Conservation (phyloP, 495 filamentous ascomycete species). For the Hyaloscypha bicolor region DNA sequence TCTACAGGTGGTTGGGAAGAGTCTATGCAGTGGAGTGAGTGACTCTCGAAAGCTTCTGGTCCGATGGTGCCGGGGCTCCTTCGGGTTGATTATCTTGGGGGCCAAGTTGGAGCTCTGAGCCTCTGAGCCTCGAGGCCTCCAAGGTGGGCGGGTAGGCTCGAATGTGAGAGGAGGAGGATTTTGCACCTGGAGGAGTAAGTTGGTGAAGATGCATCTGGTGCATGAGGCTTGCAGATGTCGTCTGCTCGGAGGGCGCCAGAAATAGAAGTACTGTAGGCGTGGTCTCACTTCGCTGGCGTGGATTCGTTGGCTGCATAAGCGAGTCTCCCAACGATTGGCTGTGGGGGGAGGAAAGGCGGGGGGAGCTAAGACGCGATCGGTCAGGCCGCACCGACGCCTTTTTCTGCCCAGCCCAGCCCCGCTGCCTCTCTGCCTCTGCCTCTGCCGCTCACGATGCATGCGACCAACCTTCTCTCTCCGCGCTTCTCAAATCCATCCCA, state of each 20-base stretch:
- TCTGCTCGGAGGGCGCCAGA: neutral
- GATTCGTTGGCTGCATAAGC: neutral
- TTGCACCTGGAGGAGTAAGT: neutral
- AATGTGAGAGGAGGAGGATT: neutral
- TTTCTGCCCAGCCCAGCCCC: neutral
- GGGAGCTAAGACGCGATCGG: neutral
- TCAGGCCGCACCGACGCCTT: neutral
- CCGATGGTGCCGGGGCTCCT: neutral
- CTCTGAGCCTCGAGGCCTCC: neutral
- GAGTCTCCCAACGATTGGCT: neutral
- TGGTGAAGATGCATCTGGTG: neutral
- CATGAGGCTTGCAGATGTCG: slow-evolving; percentile 2
- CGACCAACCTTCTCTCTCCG: too few relatives aligned
- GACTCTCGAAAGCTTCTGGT: neutral
- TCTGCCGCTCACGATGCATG: too few relatives aligned
- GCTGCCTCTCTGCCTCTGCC: neutral
- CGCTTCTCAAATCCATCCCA: too few relatives aligned
- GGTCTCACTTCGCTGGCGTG: neutral
- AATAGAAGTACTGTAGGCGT: neutral
- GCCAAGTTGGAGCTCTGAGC: neutral
- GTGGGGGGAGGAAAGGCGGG: neutral
- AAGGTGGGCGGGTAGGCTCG: neutral
- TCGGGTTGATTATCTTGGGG: neutral
- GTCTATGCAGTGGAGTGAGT: neutral
- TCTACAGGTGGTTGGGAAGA: neutral